Evolutionary conservation across 2,329 filamentous ascomycete species (phyloP).

Genomic region (Emmonsiellopsis sp.): DNA sequence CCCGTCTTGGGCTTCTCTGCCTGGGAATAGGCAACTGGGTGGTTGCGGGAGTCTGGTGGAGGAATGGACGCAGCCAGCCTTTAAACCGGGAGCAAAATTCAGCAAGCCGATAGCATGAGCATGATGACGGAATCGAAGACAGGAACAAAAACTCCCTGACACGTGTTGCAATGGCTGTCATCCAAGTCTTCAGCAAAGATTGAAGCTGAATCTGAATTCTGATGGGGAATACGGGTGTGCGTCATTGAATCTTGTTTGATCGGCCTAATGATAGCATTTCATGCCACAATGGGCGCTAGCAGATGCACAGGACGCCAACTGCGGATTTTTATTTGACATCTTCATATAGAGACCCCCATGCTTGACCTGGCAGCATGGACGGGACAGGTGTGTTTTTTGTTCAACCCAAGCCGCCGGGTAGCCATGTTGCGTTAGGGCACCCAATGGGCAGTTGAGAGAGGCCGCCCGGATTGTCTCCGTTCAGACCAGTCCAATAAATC

Average conservation of each 20-base stretch:
- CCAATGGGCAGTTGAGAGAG: neutral
- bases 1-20: slow-evolving; percentile 2
- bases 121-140: neutral
- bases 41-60: neutral
- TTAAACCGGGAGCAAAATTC: neutral
- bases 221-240: neutral
- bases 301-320: neutral
- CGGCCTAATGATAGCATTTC: too few species aligned
- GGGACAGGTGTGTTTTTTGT: neutral
- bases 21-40: neutral
- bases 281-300: too few species aligned
- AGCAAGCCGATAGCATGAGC: neutral
- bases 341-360: neutral
- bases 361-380: neutral
- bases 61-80: neutral
- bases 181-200: neutral
- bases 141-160: neutral
- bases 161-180: slow-evolving; percentile 1
- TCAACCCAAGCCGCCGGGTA: neutral
- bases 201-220: neutral
- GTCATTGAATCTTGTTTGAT: neutral
- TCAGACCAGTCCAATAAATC: neutral
- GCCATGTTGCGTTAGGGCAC: neutral
- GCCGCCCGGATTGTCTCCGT: neutral
- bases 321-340: neutral